Evolutionary conservation across 2,329 filamentous ascomycete species (phyloP), one percentile per base, ranked within the genome.

Genomic region (Daldinia sp.): DNA sequence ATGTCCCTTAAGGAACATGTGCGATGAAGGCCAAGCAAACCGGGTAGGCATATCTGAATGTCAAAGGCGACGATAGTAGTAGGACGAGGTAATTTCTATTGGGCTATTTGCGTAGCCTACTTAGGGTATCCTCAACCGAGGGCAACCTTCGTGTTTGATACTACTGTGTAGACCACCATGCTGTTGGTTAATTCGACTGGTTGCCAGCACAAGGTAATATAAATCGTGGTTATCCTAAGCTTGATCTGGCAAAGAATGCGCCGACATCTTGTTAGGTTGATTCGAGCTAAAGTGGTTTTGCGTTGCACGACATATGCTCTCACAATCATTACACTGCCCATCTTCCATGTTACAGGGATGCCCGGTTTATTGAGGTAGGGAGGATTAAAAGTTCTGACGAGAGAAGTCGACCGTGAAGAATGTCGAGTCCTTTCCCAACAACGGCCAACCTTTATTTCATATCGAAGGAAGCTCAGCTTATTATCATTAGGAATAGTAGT

Each of bases 211-310:
- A 29, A 51, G 39, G 21, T 7, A 27, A 47, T 32, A 27, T 21
- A 49, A 55, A 48, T 55, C 30, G 25, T 48, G 41, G 34, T 50
- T 43, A 11, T 62, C 29, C 25, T 15, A 19, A 34, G 48, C 34
- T 58, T 32, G 50, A 39, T 55, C 47, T 17, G 29, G 45, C 45
- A 45, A 59, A n/a, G 10, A 29, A n/a, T 47, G 21, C 25, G 21
- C 50, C 30, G 32, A 55, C 29, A 39, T 27, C 11, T 43, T 21
- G 3, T 5, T n/a, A 25, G 39, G 39, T 43, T 43, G 13, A 43
- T 13, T 43, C 21, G 13, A 27, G 39, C 13, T 25, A n/a, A n/a
- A 27, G 21, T 43, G 39, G 39, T 5, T 25, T 43, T 27, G 13
- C 6, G 39, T 43, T 43, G 21, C 23, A 45, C 39, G 21, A 45